Evolutionary conservation across 1,284 basidiomycete species (phyloP).

Genomic region (Vanrija sp.): DNA sequence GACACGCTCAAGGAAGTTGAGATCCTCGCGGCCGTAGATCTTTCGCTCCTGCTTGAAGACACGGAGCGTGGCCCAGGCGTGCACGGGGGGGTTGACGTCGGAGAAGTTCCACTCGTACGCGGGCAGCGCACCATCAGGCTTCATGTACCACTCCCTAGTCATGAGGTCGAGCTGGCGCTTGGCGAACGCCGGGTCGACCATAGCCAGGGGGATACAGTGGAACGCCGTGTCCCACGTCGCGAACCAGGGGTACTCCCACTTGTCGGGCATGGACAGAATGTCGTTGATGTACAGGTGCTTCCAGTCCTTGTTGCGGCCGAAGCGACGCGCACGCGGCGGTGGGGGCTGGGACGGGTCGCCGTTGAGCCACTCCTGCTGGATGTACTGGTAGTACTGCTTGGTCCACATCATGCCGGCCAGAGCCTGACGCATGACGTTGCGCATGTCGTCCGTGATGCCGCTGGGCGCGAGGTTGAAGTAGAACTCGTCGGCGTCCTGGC

Average conservation of each 20-base stretch:
- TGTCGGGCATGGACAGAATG: slow-evolving; percentile 97
- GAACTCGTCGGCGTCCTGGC: slow-evolving; percentile 93
- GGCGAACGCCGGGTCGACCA: slow-evolving; percentile 90
- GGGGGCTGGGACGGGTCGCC: slow-evolving; percentile 93
- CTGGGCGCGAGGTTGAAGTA: slow-evolving; percentile 75
- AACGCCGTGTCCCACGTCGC: slow-evolving; percentile 95
- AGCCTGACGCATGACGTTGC: slow-evolving; percentile 96
- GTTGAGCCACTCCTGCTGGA: slow-evolving; percentile 92
- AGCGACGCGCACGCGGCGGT: slow-evolving; percentile 84
- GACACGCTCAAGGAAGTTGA: slow-evolving; percentile 90
- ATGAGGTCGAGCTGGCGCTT: slow-evolving; percentile 96
- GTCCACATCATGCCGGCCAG: slow-evolving; percentile 98
- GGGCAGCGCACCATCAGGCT: slow-evolving; percentile 94
- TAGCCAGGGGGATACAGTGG: slow-evolving; percentile 94
- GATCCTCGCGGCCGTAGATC: slow-evolving; percentile 82
- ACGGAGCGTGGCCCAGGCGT: slow-evolving; percentile 95
- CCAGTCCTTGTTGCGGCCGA: slow-evolving; percentile 87
- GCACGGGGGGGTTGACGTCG: slow-evolving; percentile 95
- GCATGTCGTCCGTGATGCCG: slow-evolving; percentile 83
- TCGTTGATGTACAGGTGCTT: slow-evolving; percentile 92
- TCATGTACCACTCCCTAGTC: slow-evolving; percentile 97
- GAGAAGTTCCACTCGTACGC: slow-evolving; percentile 99
- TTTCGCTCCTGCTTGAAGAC: slow-evolving; percentile 98
- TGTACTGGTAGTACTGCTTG: slow-evolving; percentile 94
- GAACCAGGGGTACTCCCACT: slow-evolving; percentile 99